Evolutionary conservation across 1,284 basidiomycete genomes (phyloP).

Genomic region (Entoloma clypeatum): DNA sequence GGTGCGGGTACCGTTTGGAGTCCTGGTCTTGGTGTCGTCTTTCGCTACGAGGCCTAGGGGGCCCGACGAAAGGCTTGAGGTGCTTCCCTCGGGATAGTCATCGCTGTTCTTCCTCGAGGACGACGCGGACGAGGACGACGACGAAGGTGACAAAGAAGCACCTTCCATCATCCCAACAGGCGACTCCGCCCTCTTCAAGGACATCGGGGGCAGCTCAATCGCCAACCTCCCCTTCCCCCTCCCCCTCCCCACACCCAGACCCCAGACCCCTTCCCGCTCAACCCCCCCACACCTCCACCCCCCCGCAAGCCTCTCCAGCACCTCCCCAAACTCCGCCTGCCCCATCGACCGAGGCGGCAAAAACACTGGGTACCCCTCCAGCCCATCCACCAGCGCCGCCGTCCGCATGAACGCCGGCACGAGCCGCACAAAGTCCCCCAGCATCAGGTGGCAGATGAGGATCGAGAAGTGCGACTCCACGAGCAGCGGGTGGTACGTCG

Average conservation of each 20-base stretch:
- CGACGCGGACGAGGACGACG: slow-evolving; percentile 12
- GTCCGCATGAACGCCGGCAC: slow-evolving; percentile 60
- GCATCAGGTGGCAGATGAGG: slow-evolving; percentile 65
- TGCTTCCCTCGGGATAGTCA: background rate
- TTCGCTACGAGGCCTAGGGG: background rate
- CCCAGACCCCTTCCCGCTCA: no score
- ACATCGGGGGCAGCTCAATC: slow-evolving; percentile 36
- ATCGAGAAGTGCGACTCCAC: slow-evolving; percentile 80
- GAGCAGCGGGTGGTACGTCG: slow-evolving; percentile 81
- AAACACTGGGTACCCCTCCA: slow-evolving; percentile 83
- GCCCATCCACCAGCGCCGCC: slow-evolving; percentile 64
- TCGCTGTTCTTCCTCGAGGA: slow-evolving; percentile 17
- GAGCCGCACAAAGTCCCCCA: slow-evolving; percentile 63
- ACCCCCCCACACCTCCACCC: slow-evolving; percentile 70
- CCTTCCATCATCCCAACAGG: no score
- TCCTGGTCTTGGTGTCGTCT: background rate
- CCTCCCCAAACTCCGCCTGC: slow-evolving; percentile 79
- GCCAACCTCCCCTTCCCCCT: slow-evolving; percentile 41
- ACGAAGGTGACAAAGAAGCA: slow-evolving; percentile 12
- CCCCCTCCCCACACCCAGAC: no score
- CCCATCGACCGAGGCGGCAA: slow-evolving; percentile 79
- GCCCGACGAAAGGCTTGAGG: background rate
- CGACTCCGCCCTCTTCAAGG: slow-evolving; percentile 17
- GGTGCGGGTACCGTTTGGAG: slow-evolving; percentile 2
- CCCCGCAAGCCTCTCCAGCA: slow-evolving; percentile 68